Conservation (phyloP, 106 monocot genomes). For the Narthecium ossifragum region DNA sequence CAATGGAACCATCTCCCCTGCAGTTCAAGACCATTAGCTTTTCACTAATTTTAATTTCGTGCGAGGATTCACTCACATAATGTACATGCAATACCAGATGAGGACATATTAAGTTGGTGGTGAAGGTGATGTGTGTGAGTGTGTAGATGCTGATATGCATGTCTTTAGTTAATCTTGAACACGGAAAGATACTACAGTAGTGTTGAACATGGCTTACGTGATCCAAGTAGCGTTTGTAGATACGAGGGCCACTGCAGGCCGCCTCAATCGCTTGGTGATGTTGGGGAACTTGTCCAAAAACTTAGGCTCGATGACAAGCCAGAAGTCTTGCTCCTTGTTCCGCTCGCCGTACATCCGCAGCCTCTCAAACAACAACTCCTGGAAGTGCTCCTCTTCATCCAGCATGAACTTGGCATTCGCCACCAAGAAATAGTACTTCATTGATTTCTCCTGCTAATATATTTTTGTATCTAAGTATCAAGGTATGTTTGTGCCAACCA, state of each 20-base stretch:
- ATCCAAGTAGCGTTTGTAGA: constrained; percentile 88
- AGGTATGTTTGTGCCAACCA: too few relatives aligned
- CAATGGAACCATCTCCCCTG: too few relatives aligned
- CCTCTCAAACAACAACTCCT: constrained; percentile 66
- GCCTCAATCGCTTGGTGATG: constrained; percentile 63
- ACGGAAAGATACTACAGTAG: too few relatives aligned
- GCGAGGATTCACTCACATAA: too few relatives aligned
- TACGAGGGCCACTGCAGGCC: constrained; percentile 90
- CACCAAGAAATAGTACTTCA: constrained; percentile 68
- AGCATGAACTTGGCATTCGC: constrained; percentile 98
- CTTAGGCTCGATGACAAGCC: constrained; percentile 95
- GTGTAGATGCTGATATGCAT: too few relatives aligned
- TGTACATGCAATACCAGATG: too few relatives aligned
- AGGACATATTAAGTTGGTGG: too few relatives aligned
- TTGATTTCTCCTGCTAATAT: constrained; percentile 50
- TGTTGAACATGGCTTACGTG: constrained; percentile 37
- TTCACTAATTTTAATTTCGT: too few relatives aligned
- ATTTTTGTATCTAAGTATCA: too few relatives aligned
- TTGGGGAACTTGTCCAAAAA: constrained; percentile 87
- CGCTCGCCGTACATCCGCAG: constrained; percentile 53
- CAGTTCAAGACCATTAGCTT: too few relatives aligned
- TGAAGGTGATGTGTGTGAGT: too few relatives aligned
- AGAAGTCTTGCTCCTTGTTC: constrained; percentile 83
- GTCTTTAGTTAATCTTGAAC: too few relatives aligned
- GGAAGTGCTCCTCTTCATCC: constrained; percentile 97